A percentile compares a stretch with the other conserved stretches of the same genome.
phyloP scores from a whole-genome alignment of 805 yeast genomes.

The Candida namnaoensis region DNA sequence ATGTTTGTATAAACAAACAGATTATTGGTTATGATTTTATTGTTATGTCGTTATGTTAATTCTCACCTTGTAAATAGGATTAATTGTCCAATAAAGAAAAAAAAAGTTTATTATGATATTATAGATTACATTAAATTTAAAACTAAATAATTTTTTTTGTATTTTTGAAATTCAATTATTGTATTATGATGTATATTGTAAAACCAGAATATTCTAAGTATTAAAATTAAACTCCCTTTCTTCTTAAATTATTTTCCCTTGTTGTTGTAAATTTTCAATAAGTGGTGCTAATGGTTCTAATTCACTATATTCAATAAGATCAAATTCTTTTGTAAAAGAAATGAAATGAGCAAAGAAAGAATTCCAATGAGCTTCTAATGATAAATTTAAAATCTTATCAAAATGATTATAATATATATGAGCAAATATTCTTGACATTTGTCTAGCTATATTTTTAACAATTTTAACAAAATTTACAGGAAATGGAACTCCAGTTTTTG shows the following conservation, averaged over 20 bases:
- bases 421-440: constrained; percentile 93
- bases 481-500: constrained; percentile 80
- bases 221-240: no score
- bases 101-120: no score
- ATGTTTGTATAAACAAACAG: no score
- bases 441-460: constrained; percentile 79
- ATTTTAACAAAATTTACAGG: constrained; percentile 80
- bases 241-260: constrained; percentile 61
- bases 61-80: no score
- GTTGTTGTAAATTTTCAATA: constrained; percentile 73
- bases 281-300: constrained; percentile 69
- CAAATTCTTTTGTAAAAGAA: constrained; percentile 79
- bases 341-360: constrained; percentile 93
- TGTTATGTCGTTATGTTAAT: no score
- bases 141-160: no score
- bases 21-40: no score
- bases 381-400: constrained; percentile 84
- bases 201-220: no score
- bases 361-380: constrained; percentile 96
- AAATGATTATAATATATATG: constrained; percentile 92
- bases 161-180: no score
- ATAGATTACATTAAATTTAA: no score
- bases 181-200: no score
- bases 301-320: constrained; percentile 70
- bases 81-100: no score